Evolutionary conservation across 805 yeast species (phyloP).

Genomic region (Schwanniomyces polymorphus): DNA sequence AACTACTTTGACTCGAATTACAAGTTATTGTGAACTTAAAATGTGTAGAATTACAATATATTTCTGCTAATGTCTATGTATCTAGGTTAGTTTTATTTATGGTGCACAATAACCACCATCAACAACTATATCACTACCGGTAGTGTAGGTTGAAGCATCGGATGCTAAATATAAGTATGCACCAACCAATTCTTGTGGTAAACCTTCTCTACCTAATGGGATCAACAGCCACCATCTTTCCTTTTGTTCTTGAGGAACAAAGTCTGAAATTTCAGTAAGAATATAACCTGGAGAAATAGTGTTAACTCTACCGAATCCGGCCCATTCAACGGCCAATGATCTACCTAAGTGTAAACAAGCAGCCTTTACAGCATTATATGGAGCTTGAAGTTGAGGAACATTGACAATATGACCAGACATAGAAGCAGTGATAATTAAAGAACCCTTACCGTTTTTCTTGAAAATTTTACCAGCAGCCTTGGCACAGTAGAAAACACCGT

Average conservation of each 20-base stretch:
- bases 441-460: constrained; percentile 40
- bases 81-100: constrained; percentile 6
- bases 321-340: constrained; percentile 49
- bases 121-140: constrained; percentile 45
- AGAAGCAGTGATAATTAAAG: constrained; percentile 45
- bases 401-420: constrained; percentile 50
- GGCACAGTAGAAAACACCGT: constrained; percentile 45
- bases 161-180: constrained; percentile 46
- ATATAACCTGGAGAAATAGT: constrained; percentile 46
- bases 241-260: constrained; percentile 32
- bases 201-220: constrained; percentile 48
- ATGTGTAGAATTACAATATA: background rate
- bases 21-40: no score
- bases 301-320: constrained; percentile 46
- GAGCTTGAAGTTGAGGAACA: constrained; percentile 46
- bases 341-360: constrained; percentile 43
- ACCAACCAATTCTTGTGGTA: constrained; percentile 45
- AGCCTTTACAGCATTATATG: constrained; percentile 49
- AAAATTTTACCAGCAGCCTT: constrained; percentile 41
- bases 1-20: no score
- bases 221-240: constrained; percentile 39
- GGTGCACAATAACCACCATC: constrained; percentile 48
- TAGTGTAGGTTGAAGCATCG: constrained; percentile 43
- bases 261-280: constrained; percentile 38
- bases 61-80: background rate